A percentile compares a stretch with the other conserved stretches of the same genome.
phyloP scores from a whole-genome alignment of 2,329 filamentous ascomycete genomes.

The Fusarium anguioides region DNA sequence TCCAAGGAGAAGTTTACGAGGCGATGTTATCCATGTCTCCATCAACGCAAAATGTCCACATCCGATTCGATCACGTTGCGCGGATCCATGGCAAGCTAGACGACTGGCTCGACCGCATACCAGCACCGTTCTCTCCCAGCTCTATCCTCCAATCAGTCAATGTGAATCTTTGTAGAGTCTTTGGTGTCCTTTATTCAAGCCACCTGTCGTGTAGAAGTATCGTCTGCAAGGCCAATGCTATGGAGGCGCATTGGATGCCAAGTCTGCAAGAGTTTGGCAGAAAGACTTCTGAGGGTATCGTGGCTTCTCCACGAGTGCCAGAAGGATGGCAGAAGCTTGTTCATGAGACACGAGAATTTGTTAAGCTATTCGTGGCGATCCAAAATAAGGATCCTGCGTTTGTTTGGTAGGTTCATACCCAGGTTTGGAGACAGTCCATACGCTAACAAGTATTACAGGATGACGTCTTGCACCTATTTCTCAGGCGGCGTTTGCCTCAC shows the following conservation, averaged over 20 bases:
- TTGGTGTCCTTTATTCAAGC: slow-evolving; percentile 18
- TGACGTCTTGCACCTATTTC: slow-evolving; percentile 6
- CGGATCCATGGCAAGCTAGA: neutral
- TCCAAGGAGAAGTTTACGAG: slow-evolving; percentile 29
- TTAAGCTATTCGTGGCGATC: slow-evolving; percentile 1
- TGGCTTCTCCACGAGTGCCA: neutral
- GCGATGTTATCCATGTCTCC: neutral
- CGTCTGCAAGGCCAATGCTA: neutral
- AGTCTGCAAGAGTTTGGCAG: neutral
- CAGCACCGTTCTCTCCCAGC: neutral
- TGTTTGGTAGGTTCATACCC: neutral
- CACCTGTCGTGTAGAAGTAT: neutral
- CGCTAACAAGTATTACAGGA: neutral
- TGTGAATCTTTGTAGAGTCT: neutral
- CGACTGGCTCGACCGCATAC: slow-evolving; percentile 11
- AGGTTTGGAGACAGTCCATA: neutral
- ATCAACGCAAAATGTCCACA: neutral
- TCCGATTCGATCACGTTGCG: neutral
- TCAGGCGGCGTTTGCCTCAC: neutral
- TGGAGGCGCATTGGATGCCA: slow-evolving; percentile 4
- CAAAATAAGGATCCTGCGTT: neutral
- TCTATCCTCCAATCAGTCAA: neutral
- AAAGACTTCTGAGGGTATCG: accelerated
- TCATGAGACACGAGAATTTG: slow-evolving; percentile 2
- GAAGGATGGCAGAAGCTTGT: slow-evolving; percentile 18